Percentiles rank a stretch among this genome's conserved stretches.
phyloP scores from a whole-genome alignment of 306 rosid species.

The Alnus rubra region DNA sequence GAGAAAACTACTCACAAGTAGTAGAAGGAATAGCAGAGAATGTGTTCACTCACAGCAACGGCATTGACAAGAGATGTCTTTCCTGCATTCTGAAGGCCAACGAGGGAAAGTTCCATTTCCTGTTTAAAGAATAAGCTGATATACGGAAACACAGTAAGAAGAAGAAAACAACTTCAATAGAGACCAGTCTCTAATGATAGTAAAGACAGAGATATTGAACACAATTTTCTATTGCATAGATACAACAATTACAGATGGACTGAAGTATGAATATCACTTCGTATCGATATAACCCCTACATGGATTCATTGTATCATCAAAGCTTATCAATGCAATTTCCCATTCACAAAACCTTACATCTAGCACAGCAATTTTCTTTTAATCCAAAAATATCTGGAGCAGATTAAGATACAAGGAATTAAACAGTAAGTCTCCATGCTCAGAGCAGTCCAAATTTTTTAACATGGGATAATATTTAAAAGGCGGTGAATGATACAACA shows the following conservation, averaged over 20 bases:
- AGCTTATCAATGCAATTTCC: background rate
- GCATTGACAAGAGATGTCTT: conserved; percentile 86
- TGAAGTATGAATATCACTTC: background rate
- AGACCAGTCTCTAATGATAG: background rate
- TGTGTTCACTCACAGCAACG: conserved; percentile 76
- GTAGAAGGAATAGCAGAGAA: conserved; percentile 10
- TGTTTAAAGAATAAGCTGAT: conserved; percentile 85
- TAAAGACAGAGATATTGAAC: background rate
- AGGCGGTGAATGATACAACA: background rate
- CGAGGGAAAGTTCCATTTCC: conserved; percentile 96
- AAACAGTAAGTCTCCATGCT: background rate
- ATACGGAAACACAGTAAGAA: conserved; percentile 22
- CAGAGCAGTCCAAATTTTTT: background rate
- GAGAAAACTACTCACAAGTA: conserved; percentile 15
- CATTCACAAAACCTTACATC: background rate
- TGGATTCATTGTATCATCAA: background rate
- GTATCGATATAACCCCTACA: background rate
- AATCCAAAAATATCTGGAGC: background rate
- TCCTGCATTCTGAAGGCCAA: conserved; percentile 98
- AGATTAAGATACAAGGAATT: background rate
- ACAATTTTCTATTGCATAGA: background rate
- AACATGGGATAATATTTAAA: background rate
- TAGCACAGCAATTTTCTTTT: background rate
- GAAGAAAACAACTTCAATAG: conserved; percentile 2
- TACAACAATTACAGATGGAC: background rate